A percentile compares a stretch with the other conserved stretches of the same genome.
Evolutionary conservation across 306 rosid genomes (phyloP).

Genomic region (Vicia sativa): DNA sequence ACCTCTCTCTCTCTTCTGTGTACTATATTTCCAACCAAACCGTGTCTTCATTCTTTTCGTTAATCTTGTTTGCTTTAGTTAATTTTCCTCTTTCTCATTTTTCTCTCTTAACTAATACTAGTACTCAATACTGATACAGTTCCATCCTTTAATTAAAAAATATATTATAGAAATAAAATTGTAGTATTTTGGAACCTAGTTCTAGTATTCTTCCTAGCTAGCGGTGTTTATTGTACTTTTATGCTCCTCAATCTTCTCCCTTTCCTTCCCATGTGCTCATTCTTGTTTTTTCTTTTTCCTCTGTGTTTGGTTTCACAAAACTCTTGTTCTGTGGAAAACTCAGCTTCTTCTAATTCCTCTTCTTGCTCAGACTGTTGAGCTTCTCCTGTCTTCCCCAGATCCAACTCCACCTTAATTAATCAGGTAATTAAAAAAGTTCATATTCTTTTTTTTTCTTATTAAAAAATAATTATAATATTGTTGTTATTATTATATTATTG

Average conservation of each 20-base stretch:
- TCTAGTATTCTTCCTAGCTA: slow-evolving; percentile 40
- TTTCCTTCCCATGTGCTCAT: slow-evolving; percentile 73
- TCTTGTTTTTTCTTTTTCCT: slow-evolving; percentile 41
- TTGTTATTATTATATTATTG: neutral
- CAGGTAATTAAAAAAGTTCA: slow-evolving; percentile 49
- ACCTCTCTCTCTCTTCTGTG: neutral
- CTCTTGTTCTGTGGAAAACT: neutral
- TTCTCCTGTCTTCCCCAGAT: slow-evolving; percentile 56
- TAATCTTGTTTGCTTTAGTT: slow-evolving; percentile 14
- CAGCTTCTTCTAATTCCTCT: slow-evolving; percentile 34
- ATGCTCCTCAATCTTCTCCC: slow-evolving; percentile 31
- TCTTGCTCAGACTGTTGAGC: slow-evolving; percentile 38
- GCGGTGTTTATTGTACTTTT: slow-evolving; percentile 43
- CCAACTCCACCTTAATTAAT: slow-evolving; percentile 46
- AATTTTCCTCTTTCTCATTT: neutral
- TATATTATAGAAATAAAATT: neutral
- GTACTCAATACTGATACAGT: slow-evolving; percentile 33
- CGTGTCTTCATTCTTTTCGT: slow-evolving; percentile 21
- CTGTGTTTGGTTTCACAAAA: no score
- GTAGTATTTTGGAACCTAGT: slow-evolving; percentile 44
- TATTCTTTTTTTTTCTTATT: slow-evolving; percentile 16
- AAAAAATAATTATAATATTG: neutral
- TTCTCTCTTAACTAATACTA: slow-evolving; percentile 27
- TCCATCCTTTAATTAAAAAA: slow-evolving; percentile 39
- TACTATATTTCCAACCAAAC: slow-evolving; percentile 41